Conservation (phyloP, 2,329 filamentous ascomycete genomes). For the Colletotrichum eleusines region DNA sequence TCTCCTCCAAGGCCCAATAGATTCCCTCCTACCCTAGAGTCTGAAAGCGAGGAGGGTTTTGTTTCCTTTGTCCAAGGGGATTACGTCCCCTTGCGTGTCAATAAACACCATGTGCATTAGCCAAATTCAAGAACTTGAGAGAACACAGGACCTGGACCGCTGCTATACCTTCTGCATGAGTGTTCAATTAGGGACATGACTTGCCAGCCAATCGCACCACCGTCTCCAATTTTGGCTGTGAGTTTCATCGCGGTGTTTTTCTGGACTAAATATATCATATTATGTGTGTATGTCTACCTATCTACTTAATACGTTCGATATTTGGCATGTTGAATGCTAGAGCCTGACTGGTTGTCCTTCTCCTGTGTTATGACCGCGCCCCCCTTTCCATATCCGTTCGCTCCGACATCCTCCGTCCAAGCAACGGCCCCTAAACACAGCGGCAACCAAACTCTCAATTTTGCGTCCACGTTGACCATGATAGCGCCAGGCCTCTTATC, state of each 20-base stretch:
- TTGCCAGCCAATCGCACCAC: slow-evolving; percentile 12
- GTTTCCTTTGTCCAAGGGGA: slow-evolving; percentile 62
- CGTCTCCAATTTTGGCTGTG: background rate
- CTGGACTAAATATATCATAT: background rate
- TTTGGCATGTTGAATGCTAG: slow-evolving; percentile 28
- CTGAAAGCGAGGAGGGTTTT: slow-evolving; percentile 51
- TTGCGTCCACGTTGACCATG: background rate
- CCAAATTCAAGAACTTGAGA: slow-evolving; percentile 57
- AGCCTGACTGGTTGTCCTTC: slow-evolving; percentile 9
- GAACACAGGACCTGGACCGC: slow-evolving; percentile 19
- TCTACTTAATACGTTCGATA: background rate
- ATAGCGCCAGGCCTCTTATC: no score
- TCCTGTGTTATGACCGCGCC: slow-evolving; percentile 5
- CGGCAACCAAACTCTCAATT: background rate
- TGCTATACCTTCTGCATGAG: slow-evolving; percentile 27
- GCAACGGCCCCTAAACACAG: background rate
- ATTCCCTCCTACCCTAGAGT: slow-evolving; percentile 49
- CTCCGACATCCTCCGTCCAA: slow-evolving; percentile 35
- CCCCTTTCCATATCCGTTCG: slow-evolving; percentile 27
- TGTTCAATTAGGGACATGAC: slow-evolving; percentile 33
- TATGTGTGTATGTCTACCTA: background rate
- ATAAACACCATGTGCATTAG: slow-evolving; percentile 73
- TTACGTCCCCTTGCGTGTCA: slow-evolving; percentile 58
- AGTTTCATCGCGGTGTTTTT: background rate
- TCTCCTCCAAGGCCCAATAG: slow-evolving; percentile 74